These are phyloP conservation scores for Brassica cretica DNA, from an alignment of 345 rosid genomes.

Conservation along the genomic window DNA sequence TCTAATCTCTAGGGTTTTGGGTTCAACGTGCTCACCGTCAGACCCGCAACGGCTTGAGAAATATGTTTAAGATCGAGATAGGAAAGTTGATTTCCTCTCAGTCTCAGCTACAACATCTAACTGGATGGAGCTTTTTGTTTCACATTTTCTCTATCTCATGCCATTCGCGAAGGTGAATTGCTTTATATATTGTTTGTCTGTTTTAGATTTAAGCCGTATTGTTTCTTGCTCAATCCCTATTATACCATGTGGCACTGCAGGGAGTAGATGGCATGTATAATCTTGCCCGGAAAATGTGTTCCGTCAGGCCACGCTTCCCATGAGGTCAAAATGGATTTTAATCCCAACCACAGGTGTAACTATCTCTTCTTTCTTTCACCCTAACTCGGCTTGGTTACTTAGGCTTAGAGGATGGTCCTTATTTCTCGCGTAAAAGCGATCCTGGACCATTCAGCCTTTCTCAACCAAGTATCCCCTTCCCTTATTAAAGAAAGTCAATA, in stretches of 20 bases:
- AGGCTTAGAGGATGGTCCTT: not conserved
- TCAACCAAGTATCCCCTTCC: not conserved
- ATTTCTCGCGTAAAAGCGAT: not conserved
- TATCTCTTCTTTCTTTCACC: conserved; percentile 1
- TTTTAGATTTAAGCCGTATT: not conserved
- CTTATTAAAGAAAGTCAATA: not conserved
- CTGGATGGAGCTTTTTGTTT: conserved; percentile 80
- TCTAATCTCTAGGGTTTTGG: no score
- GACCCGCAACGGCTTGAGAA: conserved; percentile 86
- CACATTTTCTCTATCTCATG: conserved; percentile 76
- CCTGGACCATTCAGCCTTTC: not conserved
- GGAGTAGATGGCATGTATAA: conserved; percentile 86
- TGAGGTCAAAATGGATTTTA: conserved; percentile 54
- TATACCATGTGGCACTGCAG: conserved; percentile 42
- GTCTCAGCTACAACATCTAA: conserved; percentile 56
- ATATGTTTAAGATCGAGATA: conserved; percentile 79
- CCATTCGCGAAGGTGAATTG: conserved; percentile 76
- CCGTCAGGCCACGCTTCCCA: conserved; percentile 66
- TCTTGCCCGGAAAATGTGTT: conserved; percentile 75
- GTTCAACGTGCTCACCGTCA: conserved; percentile 16
- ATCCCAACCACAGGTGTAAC: conserved; percentile 3
- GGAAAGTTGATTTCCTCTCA: conserved; percentile 54
- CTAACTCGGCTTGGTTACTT: not conserved
- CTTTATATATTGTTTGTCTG: not conserved
- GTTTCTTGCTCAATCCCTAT: conserved; percentile 3